phyloP scores from a whole-genome alignment of 805 yeast species.

The Pichia nanzhaoensis region DNA sequence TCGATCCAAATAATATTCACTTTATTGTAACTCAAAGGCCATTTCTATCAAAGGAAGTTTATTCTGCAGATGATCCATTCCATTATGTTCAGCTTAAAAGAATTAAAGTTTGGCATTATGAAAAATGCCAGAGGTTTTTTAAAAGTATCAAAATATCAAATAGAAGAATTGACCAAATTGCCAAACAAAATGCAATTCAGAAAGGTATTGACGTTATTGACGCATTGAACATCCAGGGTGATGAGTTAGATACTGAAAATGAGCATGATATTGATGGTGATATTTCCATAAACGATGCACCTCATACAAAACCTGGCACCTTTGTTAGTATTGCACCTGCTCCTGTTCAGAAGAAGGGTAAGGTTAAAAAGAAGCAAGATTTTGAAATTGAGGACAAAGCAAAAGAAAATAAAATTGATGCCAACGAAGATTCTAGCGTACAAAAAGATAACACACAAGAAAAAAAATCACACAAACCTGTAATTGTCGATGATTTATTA shows the following conservation, averaged over 20 bases:
- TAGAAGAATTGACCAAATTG: conserved; percentile 30
- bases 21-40: conserved; percentile 43
- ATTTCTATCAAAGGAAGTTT: conserved; percentile 31
- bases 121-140: conserved; percentile 49
- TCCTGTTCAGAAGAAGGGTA: background rate
- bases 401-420: background rate
- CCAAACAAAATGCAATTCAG: conserved; percentile 11
- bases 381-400: background rate
- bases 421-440: background rate
- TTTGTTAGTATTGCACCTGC: conserved; percentile 12
- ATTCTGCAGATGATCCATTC: conserved; percentile 41
- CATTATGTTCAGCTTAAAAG: conserved; percentile 38
- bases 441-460: background rate
- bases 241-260: background rate
- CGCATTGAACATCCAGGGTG: background rate
- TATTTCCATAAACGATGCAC: background rate
- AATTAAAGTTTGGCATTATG: conserved; percentile 55
- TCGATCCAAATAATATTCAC: conserved; percentile 38
- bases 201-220: background rate
- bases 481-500: conserved; percentile 28
- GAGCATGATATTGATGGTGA: background rate
- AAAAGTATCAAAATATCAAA: conserved; percentile 41
- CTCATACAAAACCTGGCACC: background rate
- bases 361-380: background rate
- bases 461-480: conserved; percentile 7